Percentiles rank a stretch among this genome's conserved stretches.
Conservation (phyloP, 2,329 filamentous ascomycete genomes). For the Gyromitra esculenta region DNA sequence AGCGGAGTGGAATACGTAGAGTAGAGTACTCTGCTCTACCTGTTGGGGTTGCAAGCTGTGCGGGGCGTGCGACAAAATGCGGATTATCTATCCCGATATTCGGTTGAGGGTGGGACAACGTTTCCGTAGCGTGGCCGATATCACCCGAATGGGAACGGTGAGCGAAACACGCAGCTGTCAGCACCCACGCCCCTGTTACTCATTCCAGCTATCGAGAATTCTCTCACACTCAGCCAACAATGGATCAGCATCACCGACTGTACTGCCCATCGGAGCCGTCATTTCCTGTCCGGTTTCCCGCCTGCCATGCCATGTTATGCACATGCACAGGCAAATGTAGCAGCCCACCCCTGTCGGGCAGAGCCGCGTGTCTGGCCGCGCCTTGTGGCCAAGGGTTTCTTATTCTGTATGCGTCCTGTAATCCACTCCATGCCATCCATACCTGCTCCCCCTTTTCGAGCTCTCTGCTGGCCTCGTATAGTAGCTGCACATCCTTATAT, state of each 20-base stretch:
- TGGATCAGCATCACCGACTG: constrained; percentile 18
- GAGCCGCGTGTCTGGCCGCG: constrained; percentile 47
- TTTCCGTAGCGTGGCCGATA: constrained; percentile 49
- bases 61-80: constrained; percentile 22
- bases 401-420: constrained; percentile 27
- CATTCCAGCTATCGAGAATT: constrained; percentile 30
- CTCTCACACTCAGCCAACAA: constrained; percentile 19
- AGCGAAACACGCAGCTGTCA: constrained; percentile 28
- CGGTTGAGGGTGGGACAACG: constrained; percentile 34
- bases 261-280: constrained; percentile 19
- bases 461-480: constrained; percentile 17
- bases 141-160: constrained; percentile 33
- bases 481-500: constrained; percentile 17
- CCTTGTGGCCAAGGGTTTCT: constrained; percentile 19
- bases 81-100: constrained; percentile 39
- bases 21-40: neutral
- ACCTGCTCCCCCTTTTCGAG: constrained; percentile 41
- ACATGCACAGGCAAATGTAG: constrained; percentile 25
- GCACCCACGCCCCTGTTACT: constrained; percentile 16
- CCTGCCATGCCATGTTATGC: neutral
- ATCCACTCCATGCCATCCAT: constrained; percentile 12
- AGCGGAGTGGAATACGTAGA: too few species aligned
- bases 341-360: constrained; percentile 35
- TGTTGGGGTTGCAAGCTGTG: constrained; percentile 7
- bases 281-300: constrained; percentile 28